Evolutionary conservation across 1,284 basidiomycete genomes (phyloP), one percentile per base, ranked within the genome.

Genomic region (Sanghuangporus baumii): DNA sequence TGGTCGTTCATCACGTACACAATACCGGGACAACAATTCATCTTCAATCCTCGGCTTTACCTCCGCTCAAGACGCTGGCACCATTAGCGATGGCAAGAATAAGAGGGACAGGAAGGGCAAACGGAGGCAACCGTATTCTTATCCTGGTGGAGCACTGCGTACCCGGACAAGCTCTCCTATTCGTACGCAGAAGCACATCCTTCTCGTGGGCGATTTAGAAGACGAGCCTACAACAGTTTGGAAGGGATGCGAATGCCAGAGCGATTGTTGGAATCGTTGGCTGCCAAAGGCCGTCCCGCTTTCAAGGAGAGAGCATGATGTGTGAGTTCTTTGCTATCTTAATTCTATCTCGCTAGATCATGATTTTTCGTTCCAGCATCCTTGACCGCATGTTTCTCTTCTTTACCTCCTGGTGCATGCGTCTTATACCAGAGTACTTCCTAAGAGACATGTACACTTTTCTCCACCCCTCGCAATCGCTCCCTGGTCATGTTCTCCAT

Each of bases 341-440:
- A 11, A 31, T 43, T 46, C 11, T 16, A 34, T 34, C 12, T 18
- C 9, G 18, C 16, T 11, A 40, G 6, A 8, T 38, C 40, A 11
- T 41, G 36, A 38, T 37, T 47, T 41, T 41, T n/a, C 26, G 36
- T 16, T 43, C 18, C 58, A 81, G 74, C 73, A 73, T 86, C 1
- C 77, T 88, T 47, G 79, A 83, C 55, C 75, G 84, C 5, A 71
- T 81, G 26, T 86, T 87, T 77, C 81, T 81, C 64, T 86, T 85
- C 71, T 82, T 82, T 72, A 80, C 81, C 5, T 79, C 77, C 3
- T 88, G 85, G 85, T 81, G 81, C 66, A 73, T 75, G 46, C 71
- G 75, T 48, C 69, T 75, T 57, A 69, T 78, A 16, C 76, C 76
- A 14, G 74, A 78, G 43, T 76, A 84, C n/a, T 87, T 87, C 71